Conservation (phyloP, 78 protist species). For the Carpediemonas membranifera region DNA sequence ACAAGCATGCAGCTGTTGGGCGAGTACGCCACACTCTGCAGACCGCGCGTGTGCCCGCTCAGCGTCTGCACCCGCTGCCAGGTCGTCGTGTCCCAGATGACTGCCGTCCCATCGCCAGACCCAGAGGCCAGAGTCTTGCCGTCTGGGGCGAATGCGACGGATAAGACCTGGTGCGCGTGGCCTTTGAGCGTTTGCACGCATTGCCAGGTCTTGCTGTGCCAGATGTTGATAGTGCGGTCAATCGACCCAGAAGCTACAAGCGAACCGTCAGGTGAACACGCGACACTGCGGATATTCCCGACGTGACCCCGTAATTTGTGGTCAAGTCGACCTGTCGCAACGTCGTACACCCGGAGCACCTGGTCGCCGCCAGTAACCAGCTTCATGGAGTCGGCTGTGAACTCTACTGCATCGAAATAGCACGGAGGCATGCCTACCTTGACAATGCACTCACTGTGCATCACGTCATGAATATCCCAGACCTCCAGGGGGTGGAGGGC, state of each 20-base stretch:
- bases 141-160: conserved; percentile 57
- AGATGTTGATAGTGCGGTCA: conserved; percentile 46
- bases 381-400: conserved; percentile 37
- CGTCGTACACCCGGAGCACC: no score
- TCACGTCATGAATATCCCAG: no score
- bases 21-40: conserved; percentile 41
- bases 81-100: conserved; percentile 38
- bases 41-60: conserved; percentile 41
- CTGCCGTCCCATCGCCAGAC: conserved; percentile 50
- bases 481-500: no score
- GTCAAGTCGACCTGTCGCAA: conserved; percentile 43
- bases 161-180: conserved; percentile 36
- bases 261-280: conserved; percentile 30
- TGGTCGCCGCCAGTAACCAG: conserved; percentile 52
- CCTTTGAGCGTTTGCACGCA: conserved; percentile 52
- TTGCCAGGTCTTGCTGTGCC: conserved; percentile 39
- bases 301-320: no score
- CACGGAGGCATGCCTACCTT: no score
- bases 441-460: no score
- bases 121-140: no score
- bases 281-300: no score
- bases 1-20: conserved; percentile 40
- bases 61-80: conserved; percentile 36
- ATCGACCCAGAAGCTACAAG: conserved; percentile 55
- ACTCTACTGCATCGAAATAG: no score